Base-by-base conservation (phyloP, 2,329 filamentous ascomycete species). In the Fusarium penzigii region DNA sequence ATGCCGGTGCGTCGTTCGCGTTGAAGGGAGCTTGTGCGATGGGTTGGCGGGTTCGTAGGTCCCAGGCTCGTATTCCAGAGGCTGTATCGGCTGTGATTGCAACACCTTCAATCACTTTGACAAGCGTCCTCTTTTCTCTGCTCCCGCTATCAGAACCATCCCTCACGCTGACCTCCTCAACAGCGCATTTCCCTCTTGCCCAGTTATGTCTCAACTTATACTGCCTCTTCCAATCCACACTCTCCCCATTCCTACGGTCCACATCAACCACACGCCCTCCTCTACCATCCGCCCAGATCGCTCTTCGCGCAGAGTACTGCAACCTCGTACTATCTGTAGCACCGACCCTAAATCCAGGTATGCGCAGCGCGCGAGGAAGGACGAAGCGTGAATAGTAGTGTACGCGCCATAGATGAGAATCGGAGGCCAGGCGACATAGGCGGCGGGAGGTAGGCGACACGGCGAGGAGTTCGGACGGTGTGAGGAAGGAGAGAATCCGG, bases 191-290 rank as follows among this genome's bases (percentile, higher is more conserved):
- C 1, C 93, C 94, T 56, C 81, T 84, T 1, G 89, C 83, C 94
- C 94, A 97, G 72, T 97, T 97, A 68, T 96, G 89, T 42, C 90
- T 82, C 45, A 97, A 78, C 65, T 88, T 90, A 72, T 95, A 97
- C 64, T 94, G 89, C 55, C 83, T 82, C 75, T 95, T 96, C 92
- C 92, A 97, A 66, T 94, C 84, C 17, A 88, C 78, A 8, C 82
- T 51, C 43, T 55, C 52, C 12, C 34, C 43, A 20, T 46, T 32
- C 17, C 20, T 52, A 39, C 42, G 58, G 41, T 44, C 75, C 56
- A 88, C 83, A 46, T 85, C 81, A 1, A 74, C 70, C 53, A 74
- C 66, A 14, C 76, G 75, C 14, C 75, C 74, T 41, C 70, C 63
- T 38, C 76, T 66, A 2, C 77, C 65, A 42, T 79, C 76, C 1